A percentile compares a stretch with the other conserved stretches of the same genome.
These are phyloP conservation scores for Volutella citrinella DNA, from an alignment of 2,329 filamentous ascomycete genomes.

Conservation along the genomic window DNA sequence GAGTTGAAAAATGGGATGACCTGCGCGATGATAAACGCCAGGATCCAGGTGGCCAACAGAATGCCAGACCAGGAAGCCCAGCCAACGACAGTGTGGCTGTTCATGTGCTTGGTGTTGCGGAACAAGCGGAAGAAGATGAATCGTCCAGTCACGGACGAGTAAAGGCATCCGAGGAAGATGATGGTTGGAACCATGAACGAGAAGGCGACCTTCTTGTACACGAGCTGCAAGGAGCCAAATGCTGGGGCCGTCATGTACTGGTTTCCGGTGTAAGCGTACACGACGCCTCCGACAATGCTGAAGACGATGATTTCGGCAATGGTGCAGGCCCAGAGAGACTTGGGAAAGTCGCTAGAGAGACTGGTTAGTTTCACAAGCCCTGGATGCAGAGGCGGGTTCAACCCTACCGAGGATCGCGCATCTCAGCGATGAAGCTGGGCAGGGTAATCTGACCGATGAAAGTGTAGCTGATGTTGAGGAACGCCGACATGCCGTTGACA, in stretches of 20 bases:
- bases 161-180: slow-evolving; percentile 87
- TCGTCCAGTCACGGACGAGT: slow-evolving; percentile 83
- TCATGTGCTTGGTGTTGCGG: slow-evolving; percentile 74
- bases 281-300: slow-evolving; percentile 73
- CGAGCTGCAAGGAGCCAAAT: slow-evolving; percentile 76
- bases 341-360: slow-evolving; percentile 72
- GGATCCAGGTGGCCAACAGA: slow-evolving; percentile 67
- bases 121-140: slow-evolving; percentile 93
- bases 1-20: slow-evolving; percentile 93
- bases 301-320: slow-evolving; percentile 86
- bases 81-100: slow-evolving; percentile 74
- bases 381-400: too few species aligned
- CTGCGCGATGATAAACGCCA: slow-evolving; percentile 89
- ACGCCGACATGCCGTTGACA: slow-evolving; percentile 78
- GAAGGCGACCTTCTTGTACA: slow-evolving; percentile 85
- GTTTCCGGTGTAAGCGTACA: slow-evolving; percentile 85
- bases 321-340: slow-evolving; percentile 87
- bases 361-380: neutral
- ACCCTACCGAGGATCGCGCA: slow-evolving; percentile 60
- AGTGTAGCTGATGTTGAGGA: slow-evolving; percentile 93
- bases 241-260: slow-evolving; percentile 87
- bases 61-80: slow-evolving; percentile 79
- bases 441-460: slow-evolving; percentile 95
- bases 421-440: slow-evolving; percentile 93
- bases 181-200: slow-evolving; percentile 95